Conservation (phyloP, 192 early-diverging fungal genomes). For the Coemansia sp. region DNA sequence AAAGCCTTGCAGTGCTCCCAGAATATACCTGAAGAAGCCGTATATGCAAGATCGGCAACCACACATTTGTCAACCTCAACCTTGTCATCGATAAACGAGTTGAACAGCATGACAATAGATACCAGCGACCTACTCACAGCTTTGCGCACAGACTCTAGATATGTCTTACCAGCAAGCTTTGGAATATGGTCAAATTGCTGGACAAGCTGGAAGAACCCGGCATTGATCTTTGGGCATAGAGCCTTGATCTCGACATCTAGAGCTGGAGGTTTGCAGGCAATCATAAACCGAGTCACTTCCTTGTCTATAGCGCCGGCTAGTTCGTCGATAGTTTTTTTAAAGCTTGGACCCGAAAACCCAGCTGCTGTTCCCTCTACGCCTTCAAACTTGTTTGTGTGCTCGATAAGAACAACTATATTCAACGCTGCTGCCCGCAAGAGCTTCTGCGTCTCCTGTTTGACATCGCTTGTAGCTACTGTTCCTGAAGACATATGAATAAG, state of each 20-base stretch:
- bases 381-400: constrained; percentile 32
- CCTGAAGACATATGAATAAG: not conserved
- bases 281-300: constrained; percentile 46
- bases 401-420: constrained; percentile 28
- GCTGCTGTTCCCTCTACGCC: constrained; percentile 19
- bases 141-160: constrained; percentile 34
- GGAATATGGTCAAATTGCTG: constrained; percentile 32
- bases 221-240: constrained; percentile 50
- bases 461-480: constrained; percentile 1
- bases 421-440: constrained; percentile 24
- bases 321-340: constrained; percentile 25
- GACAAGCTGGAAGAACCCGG: constrained; percentile 49
- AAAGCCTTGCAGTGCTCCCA: constrained; percentile 54
- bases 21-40: constrained; percentile 37
- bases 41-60: constrained; percentile 34
- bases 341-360: constrained; percentile 25
- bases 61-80: constrained; percentile 26
- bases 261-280: constrained; percentile 52
- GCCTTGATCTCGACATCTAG: constrained; percentile 30
- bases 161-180: constrained; percentile 37
- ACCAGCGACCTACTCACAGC: constrained; percentile 34
- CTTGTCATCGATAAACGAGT: constrained; percentile 45
- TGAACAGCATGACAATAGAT: constrained; percentile 29
- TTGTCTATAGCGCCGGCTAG: constrained; percentile 45
- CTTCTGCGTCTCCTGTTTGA: constrained; percentile 38